These are phyloP conservation scores for Protoeuglena noctilucae DNA, from an alignment of 139 green algal genomes.

Conservation along the genomic window DNA sequence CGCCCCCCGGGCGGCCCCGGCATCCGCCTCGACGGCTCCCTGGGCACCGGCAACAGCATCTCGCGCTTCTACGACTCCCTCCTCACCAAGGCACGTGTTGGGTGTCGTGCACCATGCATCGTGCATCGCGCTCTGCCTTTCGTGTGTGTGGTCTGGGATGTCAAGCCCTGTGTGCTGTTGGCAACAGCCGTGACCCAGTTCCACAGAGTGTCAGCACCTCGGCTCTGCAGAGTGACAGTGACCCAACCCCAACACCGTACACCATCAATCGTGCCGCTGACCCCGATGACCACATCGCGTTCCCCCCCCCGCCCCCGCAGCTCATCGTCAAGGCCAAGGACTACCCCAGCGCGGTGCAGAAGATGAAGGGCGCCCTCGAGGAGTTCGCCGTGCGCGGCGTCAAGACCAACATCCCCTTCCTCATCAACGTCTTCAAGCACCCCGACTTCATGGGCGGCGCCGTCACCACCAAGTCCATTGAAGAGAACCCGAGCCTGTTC, in stretches of 20 bases:
- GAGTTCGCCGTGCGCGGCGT: conserved; percentile 86
- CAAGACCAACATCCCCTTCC: conserved; percentile 86
- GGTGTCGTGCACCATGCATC: no score
- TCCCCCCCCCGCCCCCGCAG: conserved; percentile 1
- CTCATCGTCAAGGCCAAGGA: conserved; percentile 47
- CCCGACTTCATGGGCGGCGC: conserved; percentile 58
- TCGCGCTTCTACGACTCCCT: conserved; percentile 75
- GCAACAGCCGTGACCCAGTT: no score
- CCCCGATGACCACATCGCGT: no score
- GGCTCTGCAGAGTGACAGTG: no score
- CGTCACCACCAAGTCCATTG: conserved; percentile 65
- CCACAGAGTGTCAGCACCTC: no score
- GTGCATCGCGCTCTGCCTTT: no score
- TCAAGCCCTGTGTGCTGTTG: no score
- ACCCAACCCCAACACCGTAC: no score
- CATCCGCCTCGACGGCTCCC: conserved; percentile 73
- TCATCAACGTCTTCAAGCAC: conserved; percentile 73
- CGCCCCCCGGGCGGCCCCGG: conserved; percentile 65
- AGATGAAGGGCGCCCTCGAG: conserved; percentile 67
- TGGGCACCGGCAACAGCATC: conserved; percentile 61
- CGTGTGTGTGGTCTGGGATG: no score
- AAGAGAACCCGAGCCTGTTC: conserved; percentile 59
- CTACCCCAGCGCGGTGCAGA: conserved; percentile 58
- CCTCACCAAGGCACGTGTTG: conserved; percentile 56
- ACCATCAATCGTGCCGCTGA: no score